A percentile compares a stretch with the other conserved stretches of the same genome.
Conservation (phyloP, 495 filamentous ascomycete species). For the Lophiostoma macrostomum region DNA sequence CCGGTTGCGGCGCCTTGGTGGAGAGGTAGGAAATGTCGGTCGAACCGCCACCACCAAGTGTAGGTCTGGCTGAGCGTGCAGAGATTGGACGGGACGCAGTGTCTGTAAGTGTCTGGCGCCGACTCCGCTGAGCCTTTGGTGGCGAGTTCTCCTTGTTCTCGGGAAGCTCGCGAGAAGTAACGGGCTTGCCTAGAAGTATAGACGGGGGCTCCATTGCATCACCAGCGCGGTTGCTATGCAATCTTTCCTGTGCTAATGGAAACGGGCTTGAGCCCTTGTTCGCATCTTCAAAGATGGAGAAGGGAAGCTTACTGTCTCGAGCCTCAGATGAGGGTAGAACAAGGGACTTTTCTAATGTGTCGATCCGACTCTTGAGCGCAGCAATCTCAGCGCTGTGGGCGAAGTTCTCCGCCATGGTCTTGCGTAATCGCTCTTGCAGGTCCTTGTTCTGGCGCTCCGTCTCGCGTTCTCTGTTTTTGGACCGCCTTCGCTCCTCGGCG, state of each 20-base stretch:
- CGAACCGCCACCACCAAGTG: neutral
- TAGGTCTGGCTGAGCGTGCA: neutral
- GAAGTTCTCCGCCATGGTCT: slow-evolving; percentile 30
- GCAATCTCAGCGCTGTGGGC: slow-evolving; percentile 29
- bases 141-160: slow-evolving; percentile 28
- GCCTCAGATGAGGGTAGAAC: slow-evolving; percentile 4
- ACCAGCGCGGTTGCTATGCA: neutral
- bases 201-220: neutral
- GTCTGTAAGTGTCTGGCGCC: slow-evolving; percentile 14
- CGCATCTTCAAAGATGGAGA: slow-evolving; percentile 29
- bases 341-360: slow-evolving; percentile 18
- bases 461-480: slow-evolving; percentile 46
- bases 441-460: slow-evolving; percentile 39
- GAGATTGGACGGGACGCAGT: slow-evolving; percentile 2
- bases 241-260: neutral
- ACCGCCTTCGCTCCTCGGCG: slow-evolving; percentile 58
- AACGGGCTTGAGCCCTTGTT: slow-evolving; percentile 4
- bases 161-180: neutral
- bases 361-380: slow-evolving; percentile 28
- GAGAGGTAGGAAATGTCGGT: neutral
- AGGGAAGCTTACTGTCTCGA: slow-evolving; percentile 5
- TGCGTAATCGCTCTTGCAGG: slow-evolving; percentile 29
- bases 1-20: slow-evolving; percentile 6
- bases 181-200: slow-evolving; percentile 1
- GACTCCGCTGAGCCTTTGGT: slow-evolving; percentile 13